Percentiles rank a stretch among this genome's conserved stretches.
Conservation (phyloP, 2,329 filamentous ascomycete genomes). For the Cordyceps javanica region DNA sequence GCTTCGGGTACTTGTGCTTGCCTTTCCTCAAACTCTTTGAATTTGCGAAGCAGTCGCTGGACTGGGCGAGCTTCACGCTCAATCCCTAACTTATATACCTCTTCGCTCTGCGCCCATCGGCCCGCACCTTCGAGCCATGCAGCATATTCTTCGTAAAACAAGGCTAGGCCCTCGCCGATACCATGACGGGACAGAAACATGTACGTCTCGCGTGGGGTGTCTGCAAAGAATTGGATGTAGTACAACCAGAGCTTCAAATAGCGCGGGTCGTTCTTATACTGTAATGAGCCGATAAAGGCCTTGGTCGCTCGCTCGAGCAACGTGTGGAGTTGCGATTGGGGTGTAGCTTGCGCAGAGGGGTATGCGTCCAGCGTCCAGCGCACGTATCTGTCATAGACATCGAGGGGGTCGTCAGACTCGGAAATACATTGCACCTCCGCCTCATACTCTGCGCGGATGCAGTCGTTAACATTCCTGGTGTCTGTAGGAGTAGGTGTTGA, state of each 20-base stretch:
- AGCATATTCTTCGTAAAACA: slow-evolving; percentile 97
- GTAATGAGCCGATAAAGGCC: slow-evolving; percentile 72
- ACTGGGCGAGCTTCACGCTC: slow-evolving; percentile 80
- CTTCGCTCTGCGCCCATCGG: slow-evolving; percentile 85
- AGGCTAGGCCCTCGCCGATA: slow-evolving; percentile 78
- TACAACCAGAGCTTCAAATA: slow-evolving; percentile 92
- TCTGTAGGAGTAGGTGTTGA: slow-evolving; percentile 62
- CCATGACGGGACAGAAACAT: slow-evolving; percentile 83
- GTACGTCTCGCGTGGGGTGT: slow-evolving; percentile 88
- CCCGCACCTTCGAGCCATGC: slow-evolving; percentile 82
- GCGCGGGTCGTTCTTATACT: slow-evolving; percentile 92
- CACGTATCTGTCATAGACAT: slow-evolving; percentile 93
- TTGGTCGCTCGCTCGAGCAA: slow-evolving; percentile 91
- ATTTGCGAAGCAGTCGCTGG: slow-evolving; percentile 79
- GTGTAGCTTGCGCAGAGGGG: slow-evolving; percentile 85
- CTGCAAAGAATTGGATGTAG: slow-evolving; percentile 89
- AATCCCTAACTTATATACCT: slow-evolving; percentile 86
- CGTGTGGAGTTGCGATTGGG: slow-evolving; percentile 81
- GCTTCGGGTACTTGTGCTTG: slow-evolving; percentile 59
- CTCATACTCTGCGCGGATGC: slow-evolving; percentile 78
- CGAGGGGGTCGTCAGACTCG: slow-evolving; percentile 91
- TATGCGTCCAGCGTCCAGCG: slow-evolving; percentile 96
- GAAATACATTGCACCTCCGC: slow-evolving; percentile 69
- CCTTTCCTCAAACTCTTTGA: slow-evolving; percentile 81
- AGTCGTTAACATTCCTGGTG: slow-evolving; percentile 71